Conservation (phyloP, 257 asterid species). For the Solanum clarkiae region DNA sequence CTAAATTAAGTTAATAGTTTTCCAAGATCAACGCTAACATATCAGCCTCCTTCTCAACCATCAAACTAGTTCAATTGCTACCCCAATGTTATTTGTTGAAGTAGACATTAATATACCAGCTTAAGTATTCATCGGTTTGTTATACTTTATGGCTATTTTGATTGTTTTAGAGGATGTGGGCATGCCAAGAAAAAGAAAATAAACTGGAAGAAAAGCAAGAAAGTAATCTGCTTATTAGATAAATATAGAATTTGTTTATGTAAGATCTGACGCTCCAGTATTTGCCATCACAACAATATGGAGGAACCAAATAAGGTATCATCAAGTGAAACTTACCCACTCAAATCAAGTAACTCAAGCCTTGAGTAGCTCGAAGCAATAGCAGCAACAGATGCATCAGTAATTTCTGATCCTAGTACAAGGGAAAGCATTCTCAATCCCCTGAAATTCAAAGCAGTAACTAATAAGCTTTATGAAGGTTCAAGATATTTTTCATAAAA, state of each 20-base stretch:
- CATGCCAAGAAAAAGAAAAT: not conserved
- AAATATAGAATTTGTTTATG: not conserved
- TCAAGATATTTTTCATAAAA: not conserved
- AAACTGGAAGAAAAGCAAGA: not conserved
- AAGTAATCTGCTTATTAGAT: not conserved
- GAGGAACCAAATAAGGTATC: not conserved
- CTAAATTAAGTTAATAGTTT: not conserved
- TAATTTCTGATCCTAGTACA: constrained; percentile 80
- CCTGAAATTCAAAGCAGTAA: constrained; percentile 30
- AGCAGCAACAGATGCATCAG: constrained; percentile 98
- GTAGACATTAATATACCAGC: not conserved
- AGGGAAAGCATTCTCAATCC: constrained; percentile 89
- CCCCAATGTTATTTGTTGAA: not conserved
- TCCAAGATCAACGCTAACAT: not conserved
- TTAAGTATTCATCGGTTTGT: not conserved
- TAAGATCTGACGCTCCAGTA: not conserved
- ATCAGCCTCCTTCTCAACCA: not conserved
- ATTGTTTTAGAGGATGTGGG: not conserved
- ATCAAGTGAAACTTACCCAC: constrained; percentile 59
- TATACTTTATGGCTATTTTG: not conserved
- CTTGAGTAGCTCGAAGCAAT: constrained; percentile 69
- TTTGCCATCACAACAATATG: not conserved
- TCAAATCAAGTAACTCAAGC: constrained; percentile 86
- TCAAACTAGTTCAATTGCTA: not conserved
- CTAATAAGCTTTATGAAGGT: not conserved